Evolutionary conservation across 1,139 yeast genomes (phyloP).

Genomic region (Scheffersomyces titani): DNA sequence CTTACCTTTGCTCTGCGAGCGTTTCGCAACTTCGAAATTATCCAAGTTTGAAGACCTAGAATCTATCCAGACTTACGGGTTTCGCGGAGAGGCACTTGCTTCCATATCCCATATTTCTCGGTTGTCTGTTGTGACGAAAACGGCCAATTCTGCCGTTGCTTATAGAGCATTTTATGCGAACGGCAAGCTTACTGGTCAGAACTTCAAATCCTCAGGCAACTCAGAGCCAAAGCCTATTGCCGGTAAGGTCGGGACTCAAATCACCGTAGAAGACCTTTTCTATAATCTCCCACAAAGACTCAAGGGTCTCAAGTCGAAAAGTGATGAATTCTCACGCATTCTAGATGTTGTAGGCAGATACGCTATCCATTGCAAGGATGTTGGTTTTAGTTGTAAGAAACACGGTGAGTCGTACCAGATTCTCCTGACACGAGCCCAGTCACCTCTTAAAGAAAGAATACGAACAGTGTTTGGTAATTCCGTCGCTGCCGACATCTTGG

Average conservation of each 20-base stretch:
- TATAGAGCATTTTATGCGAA: constrained; percentile 63
- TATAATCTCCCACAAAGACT: constrained; percentile 84
- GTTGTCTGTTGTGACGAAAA: constrained; percentile 78
- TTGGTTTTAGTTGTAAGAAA: constrained; percentile 80
- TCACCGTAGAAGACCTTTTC: constrained; percentile 84
- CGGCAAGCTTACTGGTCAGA: constrained; percentile 55
- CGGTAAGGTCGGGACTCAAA: constrained; percentile 84
- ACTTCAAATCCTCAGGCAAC: constrained; percentile 26
- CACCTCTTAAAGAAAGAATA: constrained; percentile 63
- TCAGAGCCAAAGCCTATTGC: constrained; percentile 73
- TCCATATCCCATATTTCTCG: constrained; percentile 63
- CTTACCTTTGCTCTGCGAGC: constrained; percentile 50
- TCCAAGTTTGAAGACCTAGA: constrained; percentile 50
- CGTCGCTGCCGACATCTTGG: constrained; percentile 66
- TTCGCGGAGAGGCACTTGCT: constrained; percentile 63
- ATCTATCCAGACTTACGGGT: constrained; percentile 56
- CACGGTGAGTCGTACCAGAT: constrained; percentile 66
- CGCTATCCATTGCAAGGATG: constrained; percentile 68
- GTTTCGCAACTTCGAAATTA: constrained; percentile 60
- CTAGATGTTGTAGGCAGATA: constrained; percentile 85
- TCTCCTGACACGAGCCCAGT: constrained; percentile 51
- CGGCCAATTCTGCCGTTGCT: constrained; percentile 62
- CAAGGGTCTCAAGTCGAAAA: constrained; percentile 61
- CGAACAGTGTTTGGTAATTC: constrained; percentile 70
- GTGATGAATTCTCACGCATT: constrained; percentile 75